phyloP scores from a whole-genome alignment of 1,139 yeast genomes.

The Protomyces lactucae-debilis region DNA sequence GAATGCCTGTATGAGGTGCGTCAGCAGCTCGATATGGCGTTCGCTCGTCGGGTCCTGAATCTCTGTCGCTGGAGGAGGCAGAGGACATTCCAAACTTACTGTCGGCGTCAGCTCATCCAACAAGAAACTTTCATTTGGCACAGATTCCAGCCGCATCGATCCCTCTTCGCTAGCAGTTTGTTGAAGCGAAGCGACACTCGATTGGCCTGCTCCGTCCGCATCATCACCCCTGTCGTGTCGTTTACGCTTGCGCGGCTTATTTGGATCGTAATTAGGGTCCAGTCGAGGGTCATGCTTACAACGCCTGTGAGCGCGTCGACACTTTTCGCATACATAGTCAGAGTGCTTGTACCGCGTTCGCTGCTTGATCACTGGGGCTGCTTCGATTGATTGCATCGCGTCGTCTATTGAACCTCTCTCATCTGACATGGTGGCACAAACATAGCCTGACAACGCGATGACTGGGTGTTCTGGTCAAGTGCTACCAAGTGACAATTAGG shows the following conservation, averaged over 20 bases:
- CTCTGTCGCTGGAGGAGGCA: not conserved
- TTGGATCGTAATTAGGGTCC: not conserved
- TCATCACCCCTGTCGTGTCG: not conserved
- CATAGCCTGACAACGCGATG: no score
- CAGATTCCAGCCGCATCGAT: no score
- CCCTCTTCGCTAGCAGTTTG: no score
- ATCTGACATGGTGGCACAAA: no score
- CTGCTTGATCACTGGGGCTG: not conserved
- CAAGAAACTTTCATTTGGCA: no score
- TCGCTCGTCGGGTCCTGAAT: not conserved
- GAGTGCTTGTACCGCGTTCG: not conserved
- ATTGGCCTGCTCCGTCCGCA: no score
- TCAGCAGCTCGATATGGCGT: not conserved
- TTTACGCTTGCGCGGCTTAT: not conserved
- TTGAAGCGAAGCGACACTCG: no score
- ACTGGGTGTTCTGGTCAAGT: no score
- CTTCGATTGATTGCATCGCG: no score
- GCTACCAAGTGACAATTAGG: no score
- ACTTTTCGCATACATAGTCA: not conserved
- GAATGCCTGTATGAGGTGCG: not conserved
- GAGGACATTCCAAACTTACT: not conserved
- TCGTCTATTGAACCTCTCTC: no score
- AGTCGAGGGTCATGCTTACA: not conserved
- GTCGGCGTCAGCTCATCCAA: no score
- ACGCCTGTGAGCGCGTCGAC: not conserved